A percentile compares a stretch with the other conserved stretches of the same genome.
These are phyloP conservation scores for Solanum okadae DNA, from an alignment of 257 asterid species.

Conservation along the genomic window DNA sequence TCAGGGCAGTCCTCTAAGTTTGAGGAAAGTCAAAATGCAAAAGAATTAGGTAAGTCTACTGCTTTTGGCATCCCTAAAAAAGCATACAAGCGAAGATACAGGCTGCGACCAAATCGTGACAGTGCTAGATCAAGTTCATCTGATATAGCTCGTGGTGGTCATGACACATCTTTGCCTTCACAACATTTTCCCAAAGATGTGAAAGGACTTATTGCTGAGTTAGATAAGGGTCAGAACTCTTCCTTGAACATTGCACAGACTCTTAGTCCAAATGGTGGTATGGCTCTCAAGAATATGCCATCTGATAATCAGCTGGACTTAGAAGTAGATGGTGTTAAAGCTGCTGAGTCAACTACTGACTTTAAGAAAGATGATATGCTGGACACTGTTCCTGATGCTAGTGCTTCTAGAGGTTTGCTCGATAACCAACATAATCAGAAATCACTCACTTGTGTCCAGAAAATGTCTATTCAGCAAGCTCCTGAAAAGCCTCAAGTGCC, in stretches of 20 bases:
- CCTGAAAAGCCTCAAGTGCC: conserved; percentile 24
- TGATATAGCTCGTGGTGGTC: conserved; percentile 46
- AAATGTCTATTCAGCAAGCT: conserved; percentile 20
- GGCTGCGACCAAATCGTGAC: conserved; percentile 59
- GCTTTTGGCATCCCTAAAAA: conserved; percentile 49
- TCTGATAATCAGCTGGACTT: conserved; percentile 29
- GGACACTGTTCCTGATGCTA: conserved; percentile 25
- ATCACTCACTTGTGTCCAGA: conserved; percentile 19
- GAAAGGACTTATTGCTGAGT: conserved; percentile 26
- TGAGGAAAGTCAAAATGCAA: conserved; percentile 31
- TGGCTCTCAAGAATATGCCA: conserved; percentile 17
- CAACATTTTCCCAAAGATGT: conserved; percentile 33
- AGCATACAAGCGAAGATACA: conserved; percentile 64
- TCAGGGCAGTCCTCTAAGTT: conserved; percentile 38
- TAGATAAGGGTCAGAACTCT: conserved; percentile 31
- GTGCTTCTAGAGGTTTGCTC: conserved; percentile 22
- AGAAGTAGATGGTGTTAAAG: conserved; percentile 30
- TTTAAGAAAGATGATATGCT: conserved; percentile 18
- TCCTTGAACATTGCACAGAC: conserved; percentile 20
- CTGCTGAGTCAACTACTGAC: conserved; percentile 32
- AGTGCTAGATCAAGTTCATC: conserved; percentile 52
- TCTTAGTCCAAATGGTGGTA: conserved; percentile 25
- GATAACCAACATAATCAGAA: conserved; percentile 30
- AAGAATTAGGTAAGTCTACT: conserved; percentile 48
- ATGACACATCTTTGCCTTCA: conserved; percentile 43